These are phyloP conservation scores for Erodium maritimum DNA, from an alignment of 345 rosid genomes.

Conservation along the genomic window DNA sequence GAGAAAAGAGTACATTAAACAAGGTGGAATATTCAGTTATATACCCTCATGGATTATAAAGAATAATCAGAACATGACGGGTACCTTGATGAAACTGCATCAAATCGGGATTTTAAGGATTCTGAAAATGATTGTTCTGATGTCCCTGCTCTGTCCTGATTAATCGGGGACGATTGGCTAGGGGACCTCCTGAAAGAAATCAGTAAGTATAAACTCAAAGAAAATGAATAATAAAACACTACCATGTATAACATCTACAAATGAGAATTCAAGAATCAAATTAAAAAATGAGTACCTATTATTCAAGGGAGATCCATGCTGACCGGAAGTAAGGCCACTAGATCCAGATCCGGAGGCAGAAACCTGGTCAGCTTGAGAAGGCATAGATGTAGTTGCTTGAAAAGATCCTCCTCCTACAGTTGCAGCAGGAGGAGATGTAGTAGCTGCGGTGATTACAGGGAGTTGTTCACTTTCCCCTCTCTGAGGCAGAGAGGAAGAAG, in stretches of 20 bases:
- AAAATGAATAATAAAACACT: background rate
- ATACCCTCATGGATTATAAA: background rate
- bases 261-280: no score
- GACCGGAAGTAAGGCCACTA: slow-evolving; percentile 19
- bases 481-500: slow-evolving; percentile 49
- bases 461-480: slow-evolving; percentile 42
- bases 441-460: slow-evolving; percentile 21
- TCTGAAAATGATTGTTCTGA: slow-evolving; percentile 92
- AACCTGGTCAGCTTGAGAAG: slow-evolving; percentile 26
- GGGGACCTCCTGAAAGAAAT: slow-evolving; percentile 30
- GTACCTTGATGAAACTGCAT: slow-evolving; percentile 71
- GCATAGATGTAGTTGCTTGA: slow-evolving; percentile 15
- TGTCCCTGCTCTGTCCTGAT: slow-evolving; percentile 77
- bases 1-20: background rate
- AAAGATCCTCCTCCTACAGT: slow-evolving; percentile 33
- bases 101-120: slow-evolving; percentile 58
- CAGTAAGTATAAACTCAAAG: slow-evolving; percentile 2
- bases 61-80: background rate
- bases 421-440: slow-evolving; percentile 34
- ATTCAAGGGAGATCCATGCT: slow-evolving; percentile 20
- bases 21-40: background rate
- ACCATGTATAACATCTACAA: no score
- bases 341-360: slow-evolving; percentile 46
- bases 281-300: slow-evolving; percentile 30
- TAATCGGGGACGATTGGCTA: slow-evolving; percentile 42